Evolutionary conservation across 768 basidiomycete genomes (phyloP).

Genomic region (Hygrocybe coccinea): DNA sequence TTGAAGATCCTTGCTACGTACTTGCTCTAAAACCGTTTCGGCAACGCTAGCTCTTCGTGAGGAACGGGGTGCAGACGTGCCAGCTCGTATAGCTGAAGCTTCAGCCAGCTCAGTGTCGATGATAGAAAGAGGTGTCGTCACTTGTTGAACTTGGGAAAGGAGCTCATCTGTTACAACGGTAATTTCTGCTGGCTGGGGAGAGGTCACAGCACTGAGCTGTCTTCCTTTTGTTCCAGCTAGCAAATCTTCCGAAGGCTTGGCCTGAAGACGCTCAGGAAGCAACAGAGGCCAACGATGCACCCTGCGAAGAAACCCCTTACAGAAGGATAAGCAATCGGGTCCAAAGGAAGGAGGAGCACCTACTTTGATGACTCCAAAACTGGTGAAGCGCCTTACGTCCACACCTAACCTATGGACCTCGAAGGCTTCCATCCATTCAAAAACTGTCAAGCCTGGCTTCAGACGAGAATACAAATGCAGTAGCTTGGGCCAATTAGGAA

Average conservation of each 20-base stretch:
- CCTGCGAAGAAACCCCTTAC: conserved; percentile 82
- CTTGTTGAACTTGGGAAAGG: neutral
- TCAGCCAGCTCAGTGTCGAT: neutral
- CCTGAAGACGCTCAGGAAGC: conserved; percentile 35
- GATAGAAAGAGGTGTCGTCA: neutral
- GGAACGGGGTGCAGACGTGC: neutral
- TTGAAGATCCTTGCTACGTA: conserved; percentile 53
- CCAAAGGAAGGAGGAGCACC: neutral
- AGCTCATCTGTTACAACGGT: neutral
- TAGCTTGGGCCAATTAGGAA: conserved; percentile 84
- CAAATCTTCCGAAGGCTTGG: conserved; percentile 15
- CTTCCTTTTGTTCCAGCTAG: conserved; percentile 36
- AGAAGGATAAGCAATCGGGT: neutral
- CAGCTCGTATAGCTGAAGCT: conserved; percentile 2
- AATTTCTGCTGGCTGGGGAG: conserved; percentile 21
- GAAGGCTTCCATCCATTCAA: conserved; percentile 82
- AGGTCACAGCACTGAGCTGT: conserved; percentile 20
- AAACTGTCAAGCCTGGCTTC: conserved; percentile 75
- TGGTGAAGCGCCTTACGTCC: conserved; percentile 90
- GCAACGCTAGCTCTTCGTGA: conserved; percentile 59
- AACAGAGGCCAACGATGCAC: conserved; percentile 92
- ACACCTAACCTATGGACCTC: conserved; percentile 69
- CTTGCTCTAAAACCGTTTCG: conserved; percentile 62
- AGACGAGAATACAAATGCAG: conserved; percentile 83
- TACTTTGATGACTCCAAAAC: conserved; percentile 96